Evolutionary conservation across 2,329 filamentous ascomycete species (phyloP).

Genomic region (Didymella sp.): DNA sequence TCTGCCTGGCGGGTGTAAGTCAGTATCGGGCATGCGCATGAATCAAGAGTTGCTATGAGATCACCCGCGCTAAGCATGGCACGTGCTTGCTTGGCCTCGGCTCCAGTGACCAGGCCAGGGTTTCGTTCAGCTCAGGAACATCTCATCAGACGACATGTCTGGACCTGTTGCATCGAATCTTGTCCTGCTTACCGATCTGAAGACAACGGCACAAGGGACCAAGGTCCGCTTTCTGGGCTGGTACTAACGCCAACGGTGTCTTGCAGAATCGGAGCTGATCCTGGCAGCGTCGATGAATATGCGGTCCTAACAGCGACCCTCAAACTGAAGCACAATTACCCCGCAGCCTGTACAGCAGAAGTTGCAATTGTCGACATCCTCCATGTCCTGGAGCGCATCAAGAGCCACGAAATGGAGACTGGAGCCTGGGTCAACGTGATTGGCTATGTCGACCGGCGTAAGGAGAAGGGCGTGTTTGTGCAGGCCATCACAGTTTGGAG

Average conservation of each 20-base stretch:
- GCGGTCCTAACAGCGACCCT: conserved; percentile 65
- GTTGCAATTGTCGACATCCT: conserved; percentile 72
- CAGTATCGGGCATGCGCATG: conserved; percentile 20
- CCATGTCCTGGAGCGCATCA: conserved; percentile 71
- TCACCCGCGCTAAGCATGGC: conserved; percentile 17
- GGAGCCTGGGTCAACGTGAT: conserved; percentile 92
- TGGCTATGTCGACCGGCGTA: conserved; percentile 67
- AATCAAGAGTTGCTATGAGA: conserved; percentile 23
- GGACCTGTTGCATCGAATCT: conserved; percentile 63
- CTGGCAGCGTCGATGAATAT: conserved; percentile 65
- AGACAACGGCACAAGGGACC: conserved; percentile 60
- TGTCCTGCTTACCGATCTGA: conserved; percentile 59
- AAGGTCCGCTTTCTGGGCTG: conserved; percentile 94
- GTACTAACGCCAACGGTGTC: conserved; percentile 61
- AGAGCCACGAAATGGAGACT: conserved; percentile 67
- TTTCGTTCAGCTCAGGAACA: conserved; percentile 8
- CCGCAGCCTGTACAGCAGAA: conserved; percentile 49
- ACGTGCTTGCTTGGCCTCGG: conserved; percentile 21
- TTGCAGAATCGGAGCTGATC: conserved; percentile 19
- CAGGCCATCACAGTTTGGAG: conserved; percentile 82
- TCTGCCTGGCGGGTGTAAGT: conserved; percentile 25
- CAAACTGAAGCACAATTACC: conserved; percentile 72
- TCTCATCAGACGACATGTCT: conserved; percentile 36
- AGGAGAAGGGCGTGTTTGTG: conserved; percentile 55
- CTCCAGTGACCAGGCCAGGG: conserved; percentile 14